phyloP scores from a whole-genome alignment of 2,329 filamentous ascomycete genomes.

The Ilyonectria mors-panacis region DNA sequence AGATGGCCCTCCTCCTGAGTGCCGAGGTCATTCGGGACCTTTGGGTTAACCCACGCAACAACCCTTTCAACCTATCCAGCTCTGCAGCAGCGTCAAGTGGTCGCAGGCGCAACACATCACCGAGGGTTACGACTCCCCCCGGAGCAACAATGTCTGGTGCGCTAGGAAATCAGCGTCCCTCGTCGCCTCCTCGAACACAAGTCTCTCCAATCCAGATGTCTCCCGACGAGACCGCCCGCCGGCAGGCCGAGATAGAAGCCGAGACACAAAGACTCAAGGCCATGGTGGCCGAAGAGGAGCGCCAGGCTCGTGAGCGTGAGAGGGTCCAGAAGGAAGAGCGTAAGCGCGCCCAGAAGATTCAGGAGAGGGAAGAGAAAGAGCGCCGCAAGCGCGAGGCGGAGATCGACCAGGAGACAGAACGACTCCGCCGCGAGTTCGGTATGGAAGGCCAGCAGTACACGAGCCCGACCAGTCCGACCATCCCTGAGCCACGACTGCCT shows the following conservation, averaged over 20 bases:
- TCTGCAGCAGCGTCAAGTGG: conserved; percentile 42
- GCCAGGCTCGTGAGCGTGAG: conserved; percentile 69
- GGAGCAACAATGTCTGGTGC: conserved; percentile 56
- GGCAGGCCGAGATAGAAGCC: conserved; percentile 71
- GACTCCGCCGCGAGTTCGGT: conserved; percentile 79
- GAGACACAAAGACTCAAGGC: conserved; percentile 82
- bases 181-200: conserved; percentile 37
- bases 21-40: conserved; percentile 77
- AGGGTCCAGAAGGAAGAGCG: conserved; percentile 69
- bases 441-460: conserved; percentile 61
- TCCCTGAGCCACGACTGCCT: conserved; percentile 53
- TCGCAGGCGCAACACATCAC: conserved; percentile 57
- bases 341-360: conserved; percentile 73
- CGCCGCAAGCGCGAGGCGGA: conserved; percentile 67
- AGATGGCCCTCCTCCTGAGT: conserved; percentile 80
- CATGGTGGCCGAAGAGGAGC: conserved; percentile 65
- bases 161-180: conserved; percentile 50
- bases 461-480: conserved; percentile 40
- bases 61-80: conserved; percentile 83
- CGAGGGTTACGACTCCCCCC: conserved; percentile 47
- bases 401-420: conserved; percentile 86
- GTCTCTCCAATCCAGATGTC: conserved; percentile 31
- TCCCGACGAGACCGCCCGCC: conserved; percentile 43
- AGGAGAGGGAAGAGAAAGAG: conserved; percentile 77
- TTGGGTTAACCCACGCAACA: conserved; percentile 74